These are phyloP conservation scores for Candida berthetii DNA, from an alignment of 805 yeast genomes.

Conservation along the genomic window DNA sequence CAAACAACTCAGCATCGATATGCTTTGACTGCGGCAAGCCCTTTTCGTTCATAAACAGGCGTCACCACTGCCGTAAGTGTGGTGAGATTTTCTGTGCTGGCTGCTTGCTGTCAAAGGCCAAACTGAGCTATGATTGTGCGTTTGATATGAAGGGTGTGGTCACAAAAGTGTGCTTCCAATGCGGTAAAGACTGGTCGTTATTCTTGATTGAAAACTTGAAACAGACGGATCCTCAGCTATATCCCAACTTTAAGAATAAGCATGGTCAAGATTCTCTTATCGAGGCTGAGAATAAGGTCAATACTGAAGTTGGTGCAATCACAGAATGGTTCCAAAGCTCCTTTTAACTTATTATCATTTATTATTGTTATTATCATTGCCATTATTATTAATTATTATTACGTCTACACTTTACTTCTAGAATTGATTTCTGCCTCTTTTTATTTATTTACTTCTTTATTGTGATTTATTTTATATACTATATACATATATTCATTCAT, in stretches of 20 bases:
- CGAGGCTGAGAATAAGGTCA: neutral
- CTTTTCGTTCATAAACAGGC: slow-evolving; percentile 61
- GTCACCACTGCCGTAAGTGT: slow-evolving; percentile 71
- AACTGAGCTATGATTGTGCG: slow-evolving; percentile 28
- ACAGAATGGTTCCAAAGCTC: slow-evolving; percentile 1
- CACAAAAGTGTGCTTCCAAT: slow-evolving; percentile 51
- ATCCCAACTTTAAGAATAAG: slow-evolving; percentile 12
- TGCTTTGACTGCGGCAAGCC: slow-evolving; percentile 56
- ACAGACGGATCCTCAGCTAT: slow-evolving; percentile 10
- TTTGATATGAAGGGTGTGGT: slow-evolving; percentile 56
- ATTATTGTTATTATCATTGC: neutral
- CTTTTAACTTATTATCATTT: neutral
- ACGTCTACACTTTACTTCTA: neutral
- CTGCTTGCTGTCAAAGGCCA: slow-evolving; percentile 45
- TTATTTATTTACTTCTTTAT: neutral
- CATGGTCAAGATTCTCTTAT: slow-evolving; percentile 25
- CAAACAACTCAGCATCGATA: slow-evolving; percentile 47
- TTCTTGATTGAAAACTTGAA: slow-evolving; percentile 22
- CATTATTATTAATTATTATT: slow-evolving; percentile 3
- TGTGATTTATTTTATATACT: neutral
- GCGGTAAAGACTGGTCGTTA: slow-evolving; percentile 47
- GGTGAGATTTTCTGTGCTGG: slow-evolving; percentile 63
- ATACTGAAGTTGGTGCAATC: neutral
- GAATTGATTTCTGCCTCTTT: neutral
- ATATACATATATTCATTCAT: neutral